These are phyloP conservation scores for Boletus calvinii DNA, from an alignment of 1,284 basidiomycete genomes.

Conservation along the genomic window DNA sequence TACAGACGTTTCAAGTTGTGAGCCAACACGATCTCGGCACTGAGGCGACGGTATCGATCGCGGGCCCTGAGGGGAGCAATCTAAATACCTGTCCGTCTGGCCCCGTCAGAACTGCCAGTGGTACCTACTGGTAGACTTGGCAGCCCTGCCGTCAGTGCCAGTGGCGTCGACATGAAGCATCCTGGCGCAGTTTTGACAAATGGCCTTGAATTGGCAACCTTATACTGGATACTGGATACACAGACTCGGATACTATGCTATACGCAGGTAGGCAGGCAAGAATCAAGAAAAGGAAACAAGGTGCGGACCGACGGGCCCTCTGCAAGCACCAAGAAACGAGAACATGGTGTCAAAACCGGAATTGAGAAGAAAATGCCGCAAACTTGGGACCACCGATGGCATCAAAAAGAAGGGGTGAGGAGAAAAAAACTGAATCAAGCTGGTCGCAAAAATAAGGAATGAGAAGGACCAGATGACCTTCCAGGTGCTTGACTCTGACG, in stretches of 20 bases:
- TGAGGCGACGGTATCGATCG: too few relatives aligned
- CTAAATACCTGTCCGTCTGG: too few relatives aligned
- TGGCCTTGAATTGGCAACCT: neutral
- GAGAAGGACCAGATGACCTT: conserved; percentile 5
- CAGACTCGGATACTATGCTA: neutral
- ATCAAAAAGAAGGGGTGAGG: neutral
- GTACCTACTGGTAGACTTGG: too few relatives aligned
- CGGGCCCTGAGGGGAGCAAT: too few relatives aligned
- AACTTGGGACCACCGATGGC: neutral
- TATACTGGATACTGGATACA: neutral
- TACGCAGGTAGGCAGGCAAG: neutral
- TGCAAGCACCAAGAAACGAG: conserved; percentile 2
- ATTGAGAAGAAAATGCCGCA: neutral
- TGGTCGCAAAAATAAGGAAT: neutral
- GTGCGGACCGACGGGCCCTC: neutral
- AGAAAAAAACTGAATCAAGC: neutral
- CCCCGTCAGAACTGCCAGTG: too few relatives aligned
- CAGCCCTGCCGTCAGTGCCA: too few relatives aligned
- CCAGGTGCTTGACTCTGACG: neutral
- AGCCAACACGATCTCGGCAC: too few relatives aligned
- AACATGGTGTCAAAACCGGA: too few relatives aligned
- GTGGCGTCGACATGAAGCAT: too few relatives aligned
- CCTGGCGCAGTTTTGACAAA: neutral
- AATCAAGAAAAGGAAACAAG: neutral
- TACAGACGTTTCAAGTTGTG: too few relatives aligned